Base-by-base conservation (phyloP, 129 eudicot species). In the Saussurea involucrata region DNA sequence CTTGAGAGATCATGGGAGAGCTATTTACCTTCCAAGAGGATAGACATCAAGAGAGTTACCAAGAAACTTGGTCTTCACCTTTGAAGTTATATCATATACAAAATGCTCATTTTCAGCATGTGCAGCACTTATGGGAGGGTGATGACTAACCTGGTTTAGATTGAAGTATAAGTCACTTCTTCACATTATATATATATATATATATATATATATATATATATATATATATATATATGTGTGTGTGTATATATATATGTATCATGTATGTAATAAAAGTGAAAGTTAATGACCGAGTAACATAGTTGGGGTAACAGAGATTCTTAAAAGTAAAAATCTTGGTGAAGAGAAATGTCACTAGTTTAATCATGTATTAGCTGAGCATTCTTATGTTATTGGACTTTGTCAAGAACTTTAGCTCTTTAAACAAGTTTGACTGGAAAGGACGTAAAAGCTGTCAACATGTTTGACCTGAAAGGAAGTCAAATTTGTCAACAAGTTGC, bases 101-200 rank as follows among this genome's bases (percentile, higher is more conserved):
- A 94, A 94, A 86, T 94, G 98, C 40, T 91, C 93, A 70, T 87
- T 94, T 91, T 94, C 98, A 63, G 93, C 96, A 88, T 95, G 98
- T 65, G 88, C 98, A 40, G 96, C 97, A 85, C 98, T 87, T 78
- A 89, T 89, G 24, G 98, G 98, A 76, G 98, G 98, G 75, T 95
- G 98, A 88, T 95, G 98, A 68, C 98, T 82, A 63, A 94, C 97
- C 98, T 94, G 85, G 57, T 29, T 80, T 55, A 25, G 2, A 31
- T 27, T 32, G 10, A 15, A 37, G 8, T 28, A 15, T 55, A 57
- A 74, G 17, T 63, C 11, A 76, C 15, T 69, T 79, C 36, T 46
- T 72, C 22, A 32, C 3, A n/a, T 12, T 13, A 36, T 13, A 40
- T 40, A 27, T 27, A 3, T 27, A 1, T 27, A n/a, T n/a, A n/a